Evolutionary conservation across 352 stramenopile species (phyloP).

Genomic region (Pythium plurisporium): DNA sequence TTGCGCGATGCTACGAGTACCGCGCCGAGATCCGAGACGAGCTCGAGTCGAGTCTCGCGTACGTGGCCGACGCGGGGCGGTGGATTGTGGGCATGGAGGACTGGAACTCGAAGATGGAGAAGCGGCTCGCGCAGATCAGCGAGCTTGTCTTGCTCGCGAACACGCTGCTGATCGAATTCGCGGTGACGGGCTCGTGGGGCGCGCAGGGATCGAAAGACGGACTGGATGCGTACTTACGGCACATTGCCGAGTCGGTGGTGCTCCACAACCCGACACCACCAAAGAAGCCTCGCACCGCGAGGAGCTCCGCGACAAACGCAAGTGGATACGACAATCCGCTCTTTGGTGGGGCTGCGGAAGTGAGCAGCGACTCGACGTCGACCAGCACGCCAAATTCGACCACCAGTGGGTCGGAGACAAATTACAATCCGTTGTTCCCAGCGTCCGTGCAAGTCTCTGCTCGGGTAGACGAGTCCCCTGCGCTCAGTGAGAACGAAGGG

Average conservation of each 20-base stretch:
- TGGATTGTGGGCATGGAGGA: constrained; percentile 81
- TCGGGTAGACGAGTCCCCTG: not conserved
- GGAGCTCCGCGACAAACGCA: no score
- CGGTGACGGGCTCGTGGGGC: constrained; percentile 52
- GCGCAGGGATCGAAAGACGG: constrained; percentile 54
- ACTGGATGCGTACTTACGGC: constrained; percentile 60
- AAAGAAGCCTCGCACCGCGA: not conserved
- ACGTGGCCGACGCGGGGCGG: constrained; percentile 39
- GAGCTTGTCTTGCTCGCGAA: constrained; percentile 80
- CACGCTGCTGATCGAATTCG: constrained; percentile 65
- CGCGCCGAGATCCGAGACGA: constrained; percentile 78
- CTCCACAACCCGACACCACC: constrained; percentile 37
- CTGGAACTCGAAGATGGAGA: constrained; percentile 88
- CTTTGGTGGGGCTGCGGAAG: not conserved
- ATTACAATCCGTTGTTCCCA: constrained; percentile 14
- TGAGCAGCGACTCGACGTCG: no score
- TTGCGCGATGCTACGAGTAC: constrained; percentile 81
- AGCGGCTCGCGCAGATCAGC: constrained; percentile 69
- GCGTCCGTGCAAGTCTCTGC: not conserved
- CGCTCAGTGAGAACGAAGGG: constrained; percentile 10
- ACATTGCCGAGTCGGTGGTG: constrained; percentile 56
- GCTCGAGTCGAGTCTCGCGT: constrained; percentile 48
- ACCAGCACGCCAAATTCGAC: no score
- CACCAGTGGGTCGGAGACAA: constrained; percentile 1
- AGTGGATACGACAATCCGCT: constrained; percentile 5